A percentile compares a stretch with the other conserved stretches of the same genome.
phyloP scores from a whole-genome alignment of 352 stramenopile species.

The Globisporangium parvum region DNA sequence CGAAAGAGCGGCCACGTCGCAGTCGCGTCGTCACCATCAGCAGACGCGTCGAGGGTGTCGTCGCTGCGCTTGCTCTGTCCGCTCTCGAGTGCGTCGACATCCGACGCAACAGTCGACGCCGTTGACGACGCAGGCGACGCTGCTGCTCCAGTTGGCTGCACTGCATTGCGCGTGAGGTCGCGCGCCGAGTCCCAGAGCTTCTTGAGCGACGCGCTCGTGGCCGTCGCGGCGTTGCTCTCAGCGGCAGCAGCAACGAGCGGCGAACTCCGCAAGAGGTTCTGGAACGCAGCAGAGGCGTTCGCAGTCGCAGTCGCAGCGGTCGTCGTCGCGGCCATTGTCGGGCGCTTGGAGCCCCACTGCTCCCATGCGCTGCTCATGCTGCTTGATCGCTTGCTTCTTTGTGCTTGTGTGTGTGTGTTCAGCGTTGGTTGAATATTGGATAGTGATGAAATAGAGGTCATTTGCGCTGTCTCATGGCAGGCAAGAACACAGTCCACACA shows the following conservation, averaged over 20 bases:
- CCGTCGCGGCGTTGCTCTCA: conserved; percentile 1
- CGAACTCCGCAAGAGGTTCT: conserved; percentile 39
- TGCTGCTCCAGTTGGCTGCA: conserved; percentile 1
- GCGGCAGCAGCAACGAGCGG: conserved; percentile 37
- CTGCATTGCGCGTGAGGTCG: conserved; percentile 37
- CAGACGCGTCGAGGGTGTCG: conserved; percentile 5
- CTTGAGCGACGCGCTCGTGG: conserved; percentile 31
- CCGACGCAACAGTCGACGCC: conserved; percentile 6
- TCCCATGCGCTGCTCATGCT: conserved; percentile 49
- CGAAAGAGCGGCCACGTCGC: conserved; percentile 35
- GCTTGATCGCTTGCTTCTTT: background rate
- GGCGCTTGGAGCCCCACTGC: conserved; percentile 63
- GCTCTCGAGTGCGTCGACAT: conserved; percentile 41
- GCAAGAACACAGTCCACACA: no score
- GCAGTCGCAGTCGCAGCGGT: conserved; percentile 21
- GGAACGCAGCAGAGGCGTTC: conserved; percentile 29
- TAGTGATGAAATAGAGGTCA: background rate
- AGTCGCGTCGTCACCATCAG: conserved; percentile 19
- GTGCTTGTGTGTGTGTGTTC: background rate
- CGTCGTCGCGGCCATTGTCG: conserved; percentile 16
- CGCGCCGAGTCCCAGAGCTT: conserved; percentile 63
- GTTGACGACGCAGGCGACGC: conserved; percentile 4
- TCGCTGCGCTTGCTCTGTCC: conserved; percentile 16
- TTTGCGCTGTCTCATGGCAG: no score
- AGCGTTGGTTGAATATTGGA: background rate